Evolutionary conservation across 2,329 filamentous ascomycete species (phyloP), one percentile per base, ranked within the genome.

Genomic region (Raffaelea ambrosiae): DNA sequence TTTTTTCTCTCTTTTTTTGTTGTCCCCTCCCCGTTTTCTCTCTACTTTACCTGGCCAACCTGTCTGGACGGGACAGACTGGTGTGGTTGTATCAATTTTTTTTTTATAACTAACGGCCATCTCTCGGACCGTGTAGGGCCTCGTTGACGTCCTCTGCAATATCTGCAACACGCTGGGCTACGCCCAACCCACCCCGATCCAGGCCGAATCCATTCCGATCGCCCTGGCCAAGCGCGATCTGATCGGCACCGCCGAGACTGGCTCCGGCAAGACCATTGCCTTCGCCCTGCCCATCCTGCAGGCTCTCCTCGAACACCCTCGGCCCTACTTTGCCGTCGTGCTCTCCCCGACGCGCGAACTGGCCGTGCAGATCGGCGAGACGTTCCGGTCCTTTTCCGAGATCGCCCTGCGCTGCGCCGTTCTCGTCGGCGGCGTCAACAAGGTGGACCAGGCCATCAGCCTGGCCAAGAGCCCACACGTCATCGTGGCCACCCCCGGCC

Each of bases 381-480:
- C 86, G 3, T 91, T 96, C 56, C 90, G 96, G 61, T 87, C 87
- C 0, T 76, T 98, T 1, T 90, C 91, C 5, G 83, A 86, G 10
- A 96, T 98, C 56, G 85, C 83, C n/a, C 84, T 97, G 35, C 81
- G 88, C 59, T 88, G 83, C 59, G 84, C 87, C 7, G 83, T 91
- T 16, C 81, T 98, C 40, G 87, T 97, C 1, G 93, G 93, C 58
- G 93, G 93, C 40, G 83, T 97, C 74, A 91, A 97, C 55, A 96
- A 96, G 88, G 86, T 96, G 1, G 79, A 87, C 0, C 93, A 98
- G 63, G 69, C 86, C 1, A 94, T 98, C 54, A 86, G 90, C 0
- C 77, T 98, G 1, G 88, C 86, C n/a, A 96, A 95, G 74, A 91
- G 91, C 58, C 93, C 93, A 8, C 93, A 98, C 60, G 83, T 98